Conservation (phyloP, 2,329 filamentous ascomycete species). For the Sporothrix curviconia region DNA sequence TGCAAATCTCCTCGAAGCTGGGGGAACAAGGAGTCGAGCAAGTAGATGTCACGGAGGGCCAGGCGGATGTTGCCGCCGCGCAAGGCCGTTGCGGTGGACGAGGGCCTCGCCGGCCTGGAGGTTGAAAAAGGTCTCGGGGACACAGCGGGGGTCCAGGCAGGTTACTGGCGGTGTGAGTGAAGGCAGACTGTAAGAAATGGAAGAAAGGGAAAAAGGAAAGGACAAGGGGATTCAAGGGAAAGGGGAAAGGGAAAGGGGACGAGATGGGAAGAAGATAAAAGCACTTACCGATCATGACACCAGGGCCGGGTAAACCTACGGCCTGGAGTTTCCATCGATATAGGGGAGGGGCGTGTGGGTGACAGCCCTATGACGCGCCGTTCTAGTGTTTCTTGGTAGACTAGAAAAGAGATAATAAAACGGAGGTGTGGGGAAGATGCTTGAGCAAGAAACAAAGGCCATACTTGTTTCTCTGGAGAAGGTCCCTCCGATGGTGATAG, state of each 20-base stretch:
- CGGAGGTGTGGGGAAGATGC: not conserved
- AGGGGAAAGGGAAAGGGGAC: too few relatives aligned
- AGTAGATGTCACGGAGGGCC: not conserved
- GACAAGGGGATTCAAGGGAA: too few relatives aligned
- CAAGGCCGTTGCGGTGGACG: conserved; percentile 3
- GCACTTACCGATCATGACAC: not conserved
- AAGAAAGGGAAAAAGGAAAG: not conserved
- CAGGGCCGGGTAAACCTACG: not conserved
- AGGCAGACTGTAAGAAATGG: not conserved
- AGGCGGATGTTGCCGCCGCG: not conserved
- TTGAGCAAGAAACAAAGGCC: not conserved
- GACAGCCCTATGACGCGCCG: not conserved
- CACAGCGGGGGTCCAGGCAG: conserved; percentile 4
- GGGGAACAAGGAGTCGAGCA: not conserved
- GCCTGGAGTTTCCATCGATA: not conserved
- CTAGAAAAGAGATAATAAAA: not conserved
- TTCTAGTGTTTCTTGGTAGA: not conserved
- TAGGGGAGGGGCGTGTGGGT: not conserved
- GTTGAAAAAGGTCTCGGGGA: not conserved
- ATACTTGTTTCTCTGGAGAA: conserved; percentile 5
- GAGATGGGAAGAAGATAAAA: too few relatives aligned
- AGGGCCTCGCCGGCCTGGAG: not conserved
- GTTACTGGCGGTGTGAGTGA: not conserved
- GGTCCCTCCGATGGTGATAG: not conserved
- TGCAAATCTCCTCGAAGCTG: not conserved